Conservation (phyloP, 495 filamentous ascomycete species). For the Penicillium lividum region DNA sequence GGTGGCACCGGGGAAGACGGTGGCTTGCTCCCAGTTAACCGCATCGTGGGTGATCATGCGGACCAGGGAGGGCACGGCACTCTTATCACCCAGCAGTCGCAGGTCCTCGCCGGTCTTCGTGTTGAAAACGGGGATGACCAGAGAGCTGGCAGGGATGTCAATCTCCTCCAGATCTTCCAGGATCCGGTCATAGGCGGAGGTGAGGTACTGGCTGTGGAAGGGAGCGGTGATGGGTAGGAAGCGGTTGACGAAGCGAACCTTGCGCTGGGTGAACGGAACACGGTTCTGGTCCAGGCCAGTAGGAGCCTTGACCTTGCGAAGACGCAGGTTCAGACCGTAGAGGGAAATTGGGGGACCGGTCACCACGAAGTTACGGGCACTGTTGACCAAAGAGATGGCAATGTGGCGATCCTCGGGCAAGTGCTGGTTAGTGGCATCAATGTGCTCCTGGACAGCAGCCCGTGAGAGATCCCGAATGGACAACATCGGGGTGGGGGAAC, state of each 20-base stretch:
- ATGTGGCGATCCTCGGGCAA: constrained; percentile 91
- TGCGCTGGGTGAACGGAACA: constrained; percentile 91
- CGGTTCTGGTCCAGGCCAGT: constrained; percentile 95
- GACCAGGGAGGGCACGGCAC: constrained; percentile 77
- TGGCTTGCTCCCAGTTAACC: constrained; percentile 94
- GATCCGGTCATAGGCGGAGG: constrained; percentile 74
- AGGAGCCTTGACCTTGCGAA: constrained; percentile 94
- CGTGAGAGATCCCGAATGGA: constrained; percentile 90
- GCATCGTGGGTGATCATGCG: constrained; percentile 91
- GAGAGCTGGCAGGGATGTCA: constrained; percentile 61
- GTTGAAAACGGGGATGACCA: constrained; percentile 82
- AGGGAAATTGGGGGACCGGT: constrained; percentile 94
- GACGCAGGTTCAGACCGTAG: constrained; percentile 89
- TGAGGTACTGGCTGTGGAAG: constrained; percentile 94
- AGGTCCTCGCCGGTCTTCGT: constrained; percentile 86
- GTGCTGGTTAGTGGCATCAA: constrained; percentile 94
- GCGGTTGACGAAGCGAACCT: constrained; percentile 93
- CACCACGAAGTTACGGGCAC: constrained; percentile 93
- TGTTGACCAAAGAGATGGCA: constrained; percentile 92
- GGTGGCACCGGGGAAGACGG: constrained; percentile 81
- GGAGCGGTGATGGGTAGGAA: constrained; percentile 97
- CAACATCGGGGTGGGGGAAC: constrained; percentile 93
- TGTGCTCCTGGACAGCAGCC: constrained; percentile 85
- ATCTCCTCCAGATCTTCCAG: constrained; percentile 85
- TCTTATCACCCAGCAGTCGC: constrained; percentile 58